Evolutionary conservation across 805 yeast species (phyloP), one percentile per base, ranked within the genome.

Genomic region (Wickerhamomyces alni): DNA sequence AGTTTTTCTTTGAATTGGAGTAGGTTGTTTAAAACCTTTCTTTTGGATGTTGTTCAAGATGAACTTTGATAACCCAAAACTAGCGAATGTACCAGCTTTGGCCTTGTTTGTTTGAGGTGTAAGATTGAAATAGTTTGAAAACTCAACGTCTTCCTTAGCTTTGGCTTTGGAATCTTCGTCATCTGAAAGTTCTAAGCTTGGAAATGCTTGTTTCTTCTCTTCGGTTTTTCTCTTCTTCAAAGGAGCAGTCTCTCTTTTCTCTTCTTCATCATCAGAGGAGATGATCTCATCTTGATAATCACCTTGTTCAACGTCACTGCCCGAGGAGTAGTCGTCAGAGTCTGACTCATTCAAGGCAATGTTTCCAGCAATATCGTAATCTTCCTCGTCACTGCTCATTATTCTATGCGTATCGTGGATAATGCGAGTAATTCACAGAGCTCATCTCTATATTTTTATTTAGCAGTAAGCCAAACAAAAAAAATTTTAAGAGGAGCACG

Each of bases 1-100:
- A 3, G 99, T 82, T 58, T 91, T 93, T 48, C 99, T 74, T 65
- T 93, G 99, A 61, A 93, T 93, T 2, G 99, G 99, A 0, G 99
- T 93, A 12, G 99, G 99, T 49, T 84, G 93, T 49, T 78, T 82
- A 66, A 80, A 93, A 0, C 99, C 99, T 57, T 87, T 89, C 44
- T 78, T 80, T 40, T 75, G 57, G 40, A 93, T 82, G 52, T 87
- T 91, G 17, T 70, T 62, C 42, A 88, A 57, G 6, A 89, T 61
- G 38, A 74, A 67, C 55, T 82, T 82, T 13, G 95, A 82, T 36
- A 93, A 70, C 1, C 98, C 97, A 65, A 91, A 85, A 34, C 95
- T 82, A 4, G 87, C 87, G 67, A 91, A 91, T 19, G 94, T 75
- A 29, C 96, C 95, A 37, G 74, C 73, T 57, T 84, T 80, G 33